These are phyloP conservation scores for Kwoniella sp. DNA, from an alignment of 768 basidiomycete species.

Conservation along the genomic window DNA sequence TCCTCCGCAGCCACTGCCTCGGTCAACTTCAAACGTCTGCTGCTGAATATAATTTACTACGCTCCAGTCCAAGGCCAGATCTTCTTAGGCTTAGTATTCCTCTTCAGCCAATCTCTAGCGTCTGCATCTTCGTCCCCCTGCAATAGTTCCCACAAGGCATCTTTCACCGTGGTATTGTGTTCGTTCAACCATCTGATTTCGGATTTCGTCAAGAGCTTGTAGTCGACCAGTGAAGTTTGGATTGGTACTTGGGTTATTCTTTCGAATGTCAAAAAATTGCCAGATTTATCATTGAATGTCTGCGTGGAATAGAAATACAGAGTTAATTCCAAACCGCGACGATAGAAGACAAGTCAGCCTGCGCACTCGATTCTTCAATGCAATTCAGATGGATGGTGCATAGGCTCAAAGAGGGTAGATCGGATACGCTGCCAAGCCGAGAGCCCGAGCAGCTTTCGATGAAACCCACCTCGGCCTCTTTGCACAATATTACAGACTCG, in stretches of 20 bases:
- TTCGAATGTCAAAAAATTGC: conserved; percentile 21
- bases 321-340: too few relatives aligned
- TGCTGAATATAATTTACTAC: neutral
- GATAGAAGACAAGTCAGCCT: neutral
- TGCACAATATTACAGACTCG: conserved; percentile 80
- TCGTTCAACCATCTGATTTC: conserved; percentile 84
- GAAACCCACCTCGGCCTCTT: conserved; percentile 63
- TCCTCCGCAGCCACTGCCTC: too few relatives aligned
- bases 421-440: too few relatives aligned
- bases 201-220: conserved; percentile 76
- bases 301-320: too few relatives aligned
- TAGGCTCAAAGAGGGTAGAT: too few relatives aligned
- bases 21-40: neutral
- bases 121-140: conserved; percentile 39
- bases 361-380: too few relatives aligned
- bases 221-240: conserved; percentile 84
- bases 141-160: conserved; percentile 43
- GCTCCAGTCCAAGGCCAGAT: conserved; percentile 48
- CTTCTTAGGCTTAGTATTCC: conserved; percentile 35
- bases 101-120: conserved; percentile 49
- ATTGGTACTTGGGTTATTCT: conserved; percentile 76
- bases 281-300: neutral
- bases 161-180: conserved; percentile 43
- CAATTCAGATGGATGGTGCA: too few relatives aligned
- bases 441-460: neutral